Base-by-base conservation (phyloP, 768 basidiomycete genomes). In the Auriscalpium vulgare region DNA sequence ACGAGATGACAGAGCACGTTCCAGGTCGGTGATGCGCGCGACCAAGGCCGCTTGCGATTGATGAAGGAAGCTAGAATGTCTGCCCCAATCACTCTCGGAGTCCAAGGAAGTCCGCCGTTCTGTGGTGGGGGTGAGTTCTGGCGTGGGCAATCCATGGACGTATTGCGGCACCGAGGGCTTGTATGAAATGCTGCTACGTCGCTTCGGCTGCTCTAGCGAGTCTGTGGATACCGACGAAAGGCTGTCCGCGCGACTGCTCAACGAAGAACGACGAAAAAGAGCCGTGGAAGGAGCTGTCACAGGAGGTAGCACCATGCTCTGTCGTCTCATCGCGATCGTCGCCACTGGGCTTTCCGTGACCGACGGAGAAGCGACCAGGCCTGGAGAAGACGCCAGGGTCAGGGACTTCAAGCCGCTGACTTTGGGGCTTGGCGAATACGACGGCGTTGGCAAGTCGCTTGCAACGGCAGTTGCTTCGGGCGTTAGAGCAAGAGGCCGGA, bases 31-130 rank as follows among this genome's bases (percentile, higher is more conserved):
- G 68, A 92, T 91, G 59, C 90, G 84, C 63, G 85, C 80, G 58
- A 92, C 77, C 60, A 93, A 83, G 53, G 89, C 80, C 58, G 87
- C 83, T 74, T 93, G 90, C 57, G 86, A 88, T 67, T 87, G 87
- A 72, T 84, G 82, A 69, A 90, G 78, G 82, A 91, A 92, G 77
- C 89, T 83, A 64, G 61, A 50, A 2, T 54, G 55, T 8, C 62
- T 49, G 23, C 55, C 58, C 44, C 63, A 63, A 47, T 67, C 67
- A 49, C 67, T 67, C 46, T 69, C 71, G 37, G 63, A 66, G 54
- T 68, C 73, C 57, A 52, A 53, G 69, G 79, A 66, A 34, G 72
- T 75, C 17, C 72, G 74, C 46, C 67, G 72, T 10, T 80, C 77
- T 38, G 74, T 76, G 13, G 78, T 83, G 6, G 86, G 89, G 0